Evolutionary conservation across 257 asterid genomes (phyloP), one percentile per base, ranked within the genome.

Genomic region (Solanum dulcamara): DNA sequence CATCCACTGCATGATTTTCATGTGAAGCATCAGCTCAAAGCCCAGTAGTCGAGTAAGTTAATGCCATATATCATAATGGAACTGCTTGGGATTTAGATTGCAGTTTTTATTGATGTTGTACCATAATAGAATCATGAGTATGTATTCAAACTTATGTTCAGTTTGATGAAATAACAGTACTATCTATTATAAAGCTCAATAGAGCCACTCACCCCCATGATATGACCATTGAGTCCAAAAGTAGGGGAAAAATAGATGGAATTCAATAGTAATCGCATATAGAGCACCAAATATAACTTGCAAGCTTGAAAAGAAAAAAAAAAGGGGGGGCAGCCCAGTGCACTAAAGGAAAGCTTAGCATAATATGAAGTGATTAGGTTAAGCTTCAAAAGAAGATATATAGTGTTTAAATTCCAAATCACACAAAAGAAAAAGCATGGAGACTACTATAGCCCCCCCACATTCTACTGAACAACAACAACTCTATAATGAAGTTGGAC

Each of bases 1-100:
- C 91, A 96, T 94, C 98, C 98, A 96, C 99, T 96, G 94, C 90
- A 87, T 85, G 85, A 74, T 59, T 72, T 18, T 85, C 64, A 82
- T 38, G 72, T 50, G 67, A 15, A 71, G 84, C 38, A 84, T 86
- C 84, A 86, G 77, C 53, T 66, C 17, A 77, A 59, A 60, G 15
- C 48, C 68, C 60, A 66, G 33, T 4, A 48, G 32, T 68, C 40
- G 2, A 48, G 40, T 75, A 17, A 46, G 33, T 68, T 68, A 33
- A 84, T 20, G 82, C 15, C 44, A 79, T 5, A 28, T 30, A 28
- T 79, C 83, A 46, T 48, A 79, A 17, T 17, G 9, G 64, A 77
- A 46, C 24, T 42, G 59, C 81, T 74, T 24, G 38, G 57, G 48
- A 18, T 74, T 24, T 28, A 74, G 81, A 42, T 8, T 8, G 24